These are phyloP conservation scores for Rhodotorula mucilaginosa DNA, from an alignment of 1,284 basidiomycete genomes.

Conservation along the genomic window DNA sequence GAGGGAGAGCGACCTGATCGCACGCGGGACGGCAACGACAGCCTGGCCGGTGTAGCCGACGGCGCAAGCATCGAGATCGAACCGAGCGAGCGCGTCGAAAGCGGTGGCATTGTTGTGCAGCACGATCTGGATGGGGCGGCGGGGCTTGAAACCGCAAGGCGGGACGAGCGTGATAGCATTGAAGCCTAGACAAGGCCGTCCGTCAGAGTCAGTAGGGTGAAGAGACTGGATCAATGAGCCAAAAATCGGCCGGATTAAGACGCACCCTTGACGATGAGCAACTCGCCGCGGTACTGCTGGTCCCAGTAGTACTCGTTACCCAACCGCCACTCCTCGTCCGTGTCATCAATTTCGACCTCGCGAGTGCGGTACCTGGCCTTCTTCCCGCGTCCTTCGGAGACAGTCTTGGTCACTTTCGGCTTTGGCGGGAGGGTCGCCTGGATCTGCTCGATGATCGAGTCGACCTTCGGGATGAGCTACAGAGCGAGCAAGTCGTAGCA, in stretches of 20 bases:
- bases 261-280: constrained; percentile 20
- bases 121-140: constrained; percentile 16
- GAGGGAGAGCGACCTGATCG: constrained; percentile 11
- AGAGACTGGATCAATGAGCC: constrained; percentile 9
- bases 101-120: background rate
- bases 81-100: constrained; percentile 9
- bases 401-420: background rate
- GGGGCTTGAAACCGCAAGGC: background rate
- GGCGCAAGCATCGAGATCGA: constrained; percentile 14
- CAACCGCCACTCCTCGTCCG: background rate
- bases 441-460: constrained; percentile 20
- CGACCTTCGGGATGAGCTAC: constrained; percentile 20
- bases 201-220: background rate
- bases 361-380: background rate
- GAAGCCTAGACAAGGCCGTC: constrained; percentile 8
- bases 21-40: constrained; percentile 15
- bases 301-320: background rate
- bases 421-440: background rate
- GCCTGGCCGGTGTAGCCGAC: constrained; percentile 6
- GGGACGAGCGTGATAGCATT: constrained; percentile 18
- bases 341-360: background rate
- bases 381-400: background rate
- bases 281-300: constrained; percentile 6
- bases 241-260: constrained; percentile 15
- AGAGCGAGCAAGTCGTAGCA: background rate